Conservation (phyloP, 768 basidiomycete species). For the Hericium alpestre region DNA sequence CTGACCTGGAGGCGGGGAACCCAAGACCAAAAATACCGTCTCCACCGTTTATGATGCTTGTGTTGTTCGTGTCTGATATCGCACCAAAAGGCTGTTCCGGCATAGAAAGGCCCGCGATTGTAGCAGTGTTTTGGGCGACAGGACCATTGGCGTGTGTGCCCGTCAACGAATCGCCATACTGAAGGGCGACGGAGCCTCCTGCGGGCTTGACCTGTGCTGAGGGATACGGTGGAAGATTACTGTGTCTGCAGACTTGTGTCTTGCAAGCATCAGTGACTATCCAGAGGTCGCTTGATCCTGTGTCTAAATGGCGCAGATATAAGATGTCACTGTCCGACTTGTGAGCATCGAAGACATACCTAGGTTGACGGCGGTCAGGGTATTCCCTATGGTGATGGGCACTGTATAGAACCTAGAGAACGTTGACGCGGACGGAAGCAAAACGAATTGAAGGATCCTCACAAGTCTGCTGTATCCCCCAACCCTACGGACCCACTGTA, state of each 20-base stretch:
- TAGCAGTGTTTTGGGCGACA: constrained; percentile 49
- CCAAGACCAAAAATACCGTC: constrained; percentile 69
- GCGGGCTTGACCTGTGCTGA: constrained; percentile 1
- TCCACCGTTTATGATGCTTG: constrained; percentile 40
- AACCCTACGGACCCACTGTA: constrained; percentile 7
- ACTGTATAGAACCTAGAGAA: constrained; percentile 6
- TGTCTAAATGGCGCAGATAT: constrained; percentile 2
- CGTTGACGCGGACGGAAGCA: no score
- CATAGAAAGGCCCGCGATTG: constrained; percentile 42
- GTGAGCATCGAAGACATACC: not conserved
- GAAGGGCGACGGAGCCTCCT: constrained; percentile 35
- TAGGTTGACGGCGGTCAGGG: constrained; percentile 5
- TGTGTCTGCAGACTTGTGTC: constrained; percentile 2
- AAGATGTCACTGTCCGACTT: not conserved
- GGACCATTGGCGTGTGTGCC: constrained; percentile 58
- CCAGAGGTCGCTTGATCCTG: constrained; percentile 13
- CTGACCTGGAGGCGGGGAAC: constrained; percentile 35
- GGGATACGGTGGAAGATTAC: constrained; percentile 8
- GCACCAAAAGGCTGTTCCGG: constrained; percentile 51
- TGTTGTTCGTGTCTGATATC: constrained; percentile 60
- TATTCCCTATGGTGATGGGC: constrained; percentile 6
- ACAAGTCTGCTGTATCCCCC: constrained; percentile 9
- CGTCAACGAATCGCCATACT: constrained; percentile 63
- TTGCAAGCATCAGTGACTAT: constrained; percentile 6
- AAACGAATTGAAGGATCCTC: not conserved